These are phyloP conservation scores for Quercus phellos DNA, from an alignment of 331 rosid species.

Conservation along the genomic window DNA sequence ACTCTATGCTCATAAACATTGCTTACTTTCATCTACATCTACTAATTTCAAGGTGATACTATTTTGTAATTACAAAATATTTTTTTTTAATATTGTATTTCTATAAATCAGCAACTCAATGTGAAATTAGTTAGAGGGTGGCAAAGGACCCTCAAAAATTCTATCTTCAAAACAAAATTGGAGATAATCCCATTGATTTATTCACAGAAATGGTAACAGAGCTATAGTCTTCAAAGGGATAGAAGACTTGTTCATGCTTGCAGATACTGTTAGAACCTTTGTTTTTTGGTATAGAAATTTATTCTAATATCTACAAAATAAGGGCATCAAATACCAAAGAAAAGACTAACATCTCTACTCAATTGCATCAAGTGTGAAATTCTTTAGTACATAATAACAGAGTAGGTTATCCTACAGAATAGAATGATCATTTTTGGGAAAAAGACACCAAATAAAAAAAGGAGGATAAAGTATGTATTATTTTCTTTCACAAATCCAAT, in stretches of 20 bases:
- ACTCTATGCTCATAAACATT: background rate
- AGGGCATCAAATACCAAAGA: background rate
- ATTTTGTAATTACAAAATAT: background rate
- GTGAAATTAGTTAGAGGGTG: background rate
- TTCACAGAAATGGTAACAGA: too few species aligned
- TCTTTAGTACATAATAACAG: background rate
- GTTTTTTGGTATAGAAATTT: background rate
- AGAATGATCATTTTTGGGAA: background rate
- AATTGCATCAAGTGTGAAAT: background rate
- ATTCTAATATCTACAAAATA: background rate
- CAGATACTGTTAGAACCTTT: background rate
- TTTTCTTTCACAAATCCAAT: background rate
- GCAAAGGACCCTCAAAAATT: too few species aligned
- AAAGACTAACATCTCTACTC: background rate
- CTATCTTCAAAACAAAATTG: too few species aligned
- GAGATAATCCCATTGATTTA: too few species aligned
- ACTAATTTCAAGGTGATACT: background rate
- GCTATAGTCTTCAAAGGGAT: too few species aligned
- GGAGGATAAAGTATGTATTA: background rate
- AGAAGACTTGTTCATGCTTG: too few species aligned
- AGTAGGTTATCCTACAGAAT: background rate
- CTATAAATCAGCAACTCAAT: background rate
- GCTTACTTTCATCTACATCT: background rate
- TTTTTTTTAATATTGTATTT: too few species aligned
- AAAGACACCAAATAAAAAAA: background rate